Base-by-base conservation (phyloP, 192 early-diverging fungal species). In the Podila epigama region DNA sequence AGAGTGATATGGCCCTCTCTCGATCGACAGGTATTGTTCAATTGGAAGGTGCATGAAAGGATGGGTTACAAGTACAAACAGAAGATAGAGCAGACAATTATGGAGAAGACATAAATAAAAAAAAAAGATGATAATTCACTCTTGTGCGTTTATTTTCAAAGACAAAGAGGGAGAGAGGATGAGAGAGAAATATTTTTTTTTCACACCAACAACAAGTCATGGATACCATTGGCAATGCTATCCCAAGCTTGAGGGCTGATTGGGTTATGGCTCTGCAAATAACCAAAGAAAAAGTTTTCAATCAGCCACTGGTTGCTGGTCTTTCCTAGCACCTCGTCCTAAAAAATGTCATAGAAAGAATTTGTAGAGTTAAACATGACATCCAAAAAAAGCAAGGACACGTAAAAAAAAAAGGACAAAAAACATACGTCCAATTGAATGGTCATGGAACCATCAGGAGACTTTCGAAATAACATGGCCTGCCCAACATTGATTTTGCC, bases 201-300 rank as follows among this genome's bases (percentile, higher is more conserved):
- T 62, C 53, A 75, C 52, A 66, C 63, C 16, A 77, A 61, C 53
- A 77, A 34, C 22, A 77, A 33, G 34, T 77, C 44, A 13, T 77
- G 73, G 28, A 77, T 64, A 7, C 73, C 73, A 5, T 77, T 27
- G 10, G 66, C 65, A 35, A 77, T 64, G 51, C 73, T 77, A 36
- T 68, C 66, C 22, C 71, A 59, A 15, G 82, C 84, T 36, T 69
- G 61, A 36, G 75, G 55, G 48, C 84, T 85, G 13, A 83, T 80
- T 25, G 86, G 86, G 11, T 70, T 63, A 0, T 69, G 69, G 18
- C 81, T 66, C 9, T 82, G 70, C 25, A 88, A 59, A 68, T 88
- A 88, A 1, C 75, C 81, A 61, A 86, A 69, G 22, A 88, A 68
- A 42, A 88, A 83, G 25, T 79, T 79, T 13, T 82, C 85, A 11